Base-by-base conservation (phyloP, 176 grass and related monocot genomes). In the Phyllostachys edulis region DNA sequence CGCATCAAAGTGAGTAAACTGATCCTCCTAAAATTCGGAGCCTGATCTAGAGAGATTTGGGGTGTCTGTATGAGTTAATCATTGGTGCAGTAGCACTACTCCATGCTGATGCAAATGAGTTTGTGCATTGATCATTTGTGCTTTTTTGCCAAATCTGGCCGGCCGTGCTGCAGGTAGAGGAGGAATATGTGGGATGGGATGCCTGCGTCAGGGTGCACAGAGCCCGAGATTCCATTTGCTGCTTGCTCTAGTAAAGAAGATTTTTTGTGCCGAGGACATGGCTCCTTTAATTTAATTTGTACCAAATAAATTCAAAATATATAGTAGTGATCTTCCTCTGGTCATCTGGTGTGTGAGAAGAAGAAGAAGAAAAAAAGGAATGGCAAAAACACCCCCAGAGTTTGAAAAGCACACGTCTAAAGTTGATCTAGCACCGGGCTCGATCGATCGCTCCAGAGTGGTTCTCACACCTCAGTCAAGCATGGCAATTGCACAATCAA, bases 1-100 rank as follows among this genome's bases (percentile, higher is more conserved):
- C 45, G 71, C 71, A 82, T 71, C 16, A 63, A 88, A 88, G 56
- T 83, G 72, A 63, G 80, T 14, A 83, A 77, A 27, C 73, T 63
- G 34, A 71, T 41, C 23, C 32, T 63, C 73, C 52, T 83, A 14
- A 64, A 75, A 78, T 71, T 88, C 44, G 63, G 64, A 71, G 64
- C 64, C n/a, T 13, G 72, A 65, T 39, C 59, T 55, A 27, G 50
- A 83, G 78, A 83, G 73, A 83, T 88, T 61, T 82, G 38, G 29
- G 64, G 21, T 63, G 51, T 29, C 67, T 12, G 14, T 9, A 34
- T 68, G 85, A 39, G 39, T 63, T 51, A 21, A 83, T 63, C 67
- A 80, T 86, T 80, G 55, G 66, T 63, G 41, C n/a, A 29, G 54
- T 18, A 62, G 75, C 32, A 34, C 9, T 55, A 51, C 47, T 37